A percentile compares a stretch with the other conserved stretches of the same genome.
phyloP scores from a whole-genome alignment of 257 asterid genomes.

The Solanum lignicaule region DNA sequence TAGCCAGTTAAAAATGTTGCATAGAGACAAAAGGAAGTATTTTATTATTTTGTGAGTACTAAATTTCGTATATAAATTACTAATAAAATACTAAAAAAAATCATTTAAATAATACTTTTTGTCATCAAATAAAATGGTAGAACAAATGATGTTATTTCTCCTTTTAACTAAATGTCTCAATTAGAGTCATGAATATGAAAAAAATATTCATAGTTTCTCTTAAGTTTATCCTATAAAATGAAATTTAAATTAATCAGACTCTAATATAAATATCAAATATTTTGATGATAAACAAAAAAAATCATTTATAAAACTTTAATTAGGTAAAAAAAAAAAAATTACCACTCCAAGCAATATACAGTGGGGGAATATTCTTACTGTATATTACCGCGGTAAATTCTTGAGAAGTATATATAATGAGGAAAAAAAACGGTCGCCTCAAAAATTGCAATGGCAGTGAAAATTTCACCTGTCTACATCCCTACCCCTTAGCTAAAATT shows the following conservation, averaged over 20 bases:
- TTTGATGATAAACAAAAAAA: no score
- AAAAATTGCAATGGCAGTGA: neutral
- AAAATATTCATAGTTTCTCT: neutral
- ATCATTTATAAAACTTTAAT: neutral
- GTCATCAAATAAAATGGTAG: neutral
- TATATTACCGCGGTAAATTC: neutral
- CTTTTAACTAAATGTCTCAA: neutral
- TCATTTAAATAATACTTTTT: no score
- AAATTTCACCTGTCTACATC: slow-evolving; percentile 2
- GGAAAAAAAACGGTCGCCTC: neutral
- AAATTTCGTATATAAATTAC: neutral
- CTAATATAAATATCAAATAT: fast-evolving
- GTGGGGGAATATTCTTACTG: neutral
- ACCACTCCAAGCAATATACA: neutral
- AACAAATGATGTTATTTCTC: no score
- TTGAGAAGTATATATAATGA: neutral
- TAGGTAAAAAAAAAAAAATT: neutral
- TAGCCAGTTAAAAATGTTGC: neutral
- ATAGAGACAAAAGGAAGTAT: neutral
- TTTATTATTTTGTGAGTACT: neutral
- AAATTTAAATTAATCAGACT: neutral
- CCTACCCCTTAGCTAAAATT: neutral
- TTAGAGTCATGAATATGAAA: no score
- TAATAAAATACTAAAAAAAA: neutral
- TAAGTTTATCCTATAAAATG: no score